Percentiles rank a stretch among this genome's conserved stretches.
These are phyloP conservation scores for Talaromyces verruculosus DNA, from an alignment of 2,329 filamentous ascomycete species.

Conservation along the genomic window DNA sequence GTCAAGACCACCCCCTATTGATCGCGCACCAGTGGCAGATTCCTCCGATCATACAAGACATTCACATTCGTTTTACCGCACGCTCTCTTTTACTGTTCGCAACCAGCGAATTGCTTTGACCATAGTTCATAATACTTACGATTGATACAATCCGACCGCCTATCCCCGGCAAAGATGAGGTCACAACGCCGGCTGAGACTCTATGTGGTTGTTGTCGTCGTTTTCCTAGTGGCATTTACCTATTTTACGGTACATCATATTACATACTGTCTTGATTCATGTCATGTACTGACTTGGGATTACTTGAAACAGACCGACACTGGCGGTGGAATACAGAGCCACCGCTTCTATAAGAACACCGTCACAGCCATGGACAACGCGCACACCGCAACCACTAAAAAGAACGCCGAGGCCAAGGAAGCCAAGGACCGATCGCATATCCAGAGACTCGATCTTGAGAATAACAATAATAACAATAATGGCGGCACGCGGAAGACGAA, in stretches of 20 bases:
- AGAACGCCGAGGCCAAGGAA: constrained; percentile 42
- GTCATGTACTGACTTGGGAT: neutral
- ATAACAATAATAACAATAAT: constrained; percentile 56
- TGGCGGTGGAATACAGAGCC: constrained; percentile 41
- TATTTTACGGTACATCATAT: constrained; percentile 66
- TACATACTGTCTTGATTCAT: neutral
- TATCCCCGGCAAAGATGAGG: constrained; percentile 54
- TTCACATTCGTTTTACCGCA: neutral
- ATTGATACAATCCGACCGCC: neutral
- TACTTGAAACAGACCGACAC: constrained; percentile 37
- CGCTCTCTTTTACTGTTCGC: neutral
- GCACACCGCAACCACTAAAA: constrained; percentile 35
- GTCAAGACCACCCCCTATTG: neutral
- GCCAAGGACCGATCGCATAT: constrained; percentile 53
- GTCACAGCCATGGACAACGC: constrained; percentile 54
- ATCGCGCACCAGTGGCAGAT: neutral
- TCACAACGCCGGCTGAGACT: constrained; percentile 69
- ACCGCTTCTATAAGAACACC: constrained; percentile 57
- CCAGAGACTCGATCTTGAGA: constrained; percentile 64
- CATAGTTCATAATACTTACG: neutral
- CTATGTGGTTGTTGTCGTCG: constrained; percentile 63
- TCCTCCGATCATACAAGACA: neutral
- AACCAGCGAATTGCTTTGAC: neutral
- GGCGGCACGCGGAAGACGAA: constrained; percentile 29
- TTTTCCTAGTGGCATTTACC: constrained; percentile 65